Conservation (phyloP, 768 basidiomycete species). For the Suillus decipiens region DNA sequence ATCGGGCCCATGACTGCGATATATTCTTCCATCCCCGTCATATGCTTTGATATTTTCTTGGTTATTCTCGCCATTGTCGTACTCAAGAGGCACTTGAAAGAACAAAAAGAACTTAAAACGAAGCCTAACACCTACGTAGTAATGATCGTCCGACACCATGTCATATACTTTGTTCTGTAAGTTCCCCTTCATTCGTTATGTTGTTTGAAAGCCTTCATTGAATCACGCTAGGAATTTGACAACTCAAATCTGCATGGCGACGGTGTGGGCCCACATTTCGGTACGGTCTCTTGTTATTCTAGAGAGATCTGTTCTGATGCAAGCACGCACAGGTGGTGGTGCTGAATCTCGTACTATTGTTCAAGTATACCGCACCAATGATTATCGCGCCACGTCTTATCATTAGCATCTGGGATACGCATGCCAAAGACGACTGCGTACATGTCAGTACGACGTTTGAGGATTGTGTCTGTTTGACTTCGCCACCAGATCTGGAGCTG, state of each 20-base stretch:
- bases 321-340: not conserved
- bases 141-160: not conserved
- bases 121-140: not conserved
- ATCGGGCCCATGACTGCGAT: not conserved
- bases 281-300: not conserved
- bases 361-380: not conserved
- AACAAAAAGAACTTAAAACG: not conserved
- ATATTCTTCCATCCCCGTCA: not conserved
- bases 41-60: not conserved
- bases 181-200: not conserved
- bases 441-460: not conserved
- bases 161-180: not conserved
- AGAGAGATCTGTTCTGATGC: not conserved
- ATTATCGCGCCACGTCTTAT: not conserved
- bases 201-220: not conserved
- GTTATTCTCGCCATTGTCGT: not conserved
- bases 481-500: not conserved
- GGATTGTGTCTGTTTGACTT: not conserved
- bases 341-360: not conserved
- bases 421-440: not conserved
- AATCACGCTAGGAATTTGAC: not conserved
- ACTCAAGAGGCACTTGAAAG: not conserved
- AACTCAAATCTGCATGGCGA: not conserved
- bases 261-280: not conserved
- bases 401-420: not conserved